Evolutionary conservation across 2,329 filamentous ascomycete species (phyloP), one percentile per base, ranked within the genome.

Genomic region (Hypoxylon sp.): DNA sequence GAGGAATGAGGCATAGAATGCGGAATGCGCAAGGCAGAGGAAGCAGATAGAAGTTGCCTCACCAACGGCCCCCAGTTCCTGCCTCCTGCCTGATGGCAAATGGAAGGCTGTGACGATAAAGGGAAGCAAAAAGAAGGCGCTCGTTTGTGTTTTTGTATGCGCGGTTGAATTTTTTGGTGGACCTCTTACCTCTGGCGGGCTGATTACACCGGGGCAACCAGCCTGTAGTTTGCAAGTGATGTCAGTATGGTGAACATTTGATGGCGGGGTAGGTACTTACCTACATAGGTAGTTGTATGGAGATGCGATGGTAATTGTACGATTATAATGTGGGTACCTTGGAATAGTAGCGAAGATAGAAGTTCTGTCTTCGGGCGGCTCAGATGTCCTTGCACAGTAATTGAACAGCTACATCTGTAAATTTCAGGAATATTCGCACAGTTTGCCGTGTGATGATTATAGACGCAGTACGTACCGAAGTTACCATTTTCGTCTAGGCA

Each of bases 201-300:
- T 51, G 50, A 61, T 59, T 50, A 48, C 32, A 18, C 64, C 42
- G 16, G 46, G 52, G 61, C 61, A 59, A 63, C 53, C 32, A 46
- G 14, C 38, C 16, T 45, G 30, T 28, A 14, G 38, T 28, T 30
- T 40, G 51, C 40, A n/a, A 50, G 65, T 68, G 65, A 68, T 68
- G 65, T 68, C 65, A 68, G 52, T 48, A 60, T 54, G 28, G 20
- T n/a, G 20, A 33, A 18, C n/a, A 63, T 66, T n/a, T 3, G 30
- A 33, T 33, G 60, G 65, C 65, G 65, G 65, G 65, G 65, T 67
- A 67, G 45, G 42, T 60, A 60, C 24, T 16, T 26, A 30, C 14
- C 14, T 30, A n/a, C 6, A 22, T 53, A 33, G 11, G 4, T 33
- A n/a, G n/a, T n/a, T n/a, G n/a, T n/a, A n/a, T n/a, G n/a, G n/a